Percentiles rank a stretch among this genome's conserved stretches.
phyloP scores from a whole-genome alignment of 2,329 filamentous ascomycete species.

The Nannizziopsis barbatae region DNA sequence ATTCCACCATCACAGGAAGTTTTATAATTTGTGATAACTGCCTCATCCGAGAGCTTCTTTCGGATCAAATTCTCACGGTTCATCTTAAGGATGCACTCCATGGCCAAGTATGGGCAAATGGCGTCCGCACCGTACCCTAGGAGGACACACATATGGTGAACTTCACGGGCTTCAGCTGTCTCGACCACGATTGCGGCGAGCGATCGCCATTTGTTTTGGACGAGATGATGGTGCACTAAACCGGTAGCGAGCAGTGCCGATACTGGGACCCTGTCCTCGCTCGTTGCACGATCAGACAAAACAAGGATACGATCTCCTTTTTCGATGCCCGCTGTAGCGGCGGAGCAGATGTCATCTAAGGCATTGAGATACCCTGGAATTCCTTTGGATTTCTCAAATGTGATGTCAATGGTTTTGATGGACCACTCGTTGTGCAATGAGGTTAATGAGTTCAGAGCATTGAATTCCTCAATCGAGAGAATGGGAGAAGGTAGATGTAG shows the following conservation, averaged over 20 bases:
- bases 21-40: constrained; percentile 90
- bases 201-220: constrained; percentile 91
- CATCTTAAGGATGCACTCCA: constrained; percentile 95
- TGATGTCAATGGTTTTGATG: constrained; percentile 82
- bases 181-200: constrained; percentile 78
- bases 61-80: constrained; percentile 86
- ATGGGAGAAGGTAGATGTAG: constrained; percentile 80
- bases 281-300: constrained; percentile 78
- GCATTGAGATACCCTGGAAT: constrained; percentile 74
- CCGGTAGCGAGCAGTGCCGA: constrained; percentile 80
- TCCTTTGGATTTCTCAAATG: constrained; percentile 78
- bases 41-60: constrained; percentile 71
- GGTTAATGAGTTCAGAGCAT: constrained; percentile 68
- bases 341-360: constrained; percentile 77
- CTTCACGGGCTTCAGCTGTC: constrained; percentile 89
- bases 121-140: constrained; percentile 91
- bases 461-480: constrained; percentile 81
- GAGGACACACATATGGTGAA: constrained; percentile 98
- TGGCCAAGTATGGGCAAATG: constrained; percentile 85
- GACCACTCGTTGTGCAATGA: constrained; percentile 67
- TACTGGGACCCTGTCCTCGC: constrained; percentile 68
- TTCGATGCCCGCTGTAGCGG: constrained; percentile 72
- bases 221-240: constrained; percentile 90
- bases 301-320: constrained; percentile 75
- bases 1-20: constrained; percentile 94